A percentile compares a stretch with the other conserved stretches of the same genome.
phyloP scores from a whole-genome alignment of 129 eudicot species.

The Lactuca sativa region DNA sequence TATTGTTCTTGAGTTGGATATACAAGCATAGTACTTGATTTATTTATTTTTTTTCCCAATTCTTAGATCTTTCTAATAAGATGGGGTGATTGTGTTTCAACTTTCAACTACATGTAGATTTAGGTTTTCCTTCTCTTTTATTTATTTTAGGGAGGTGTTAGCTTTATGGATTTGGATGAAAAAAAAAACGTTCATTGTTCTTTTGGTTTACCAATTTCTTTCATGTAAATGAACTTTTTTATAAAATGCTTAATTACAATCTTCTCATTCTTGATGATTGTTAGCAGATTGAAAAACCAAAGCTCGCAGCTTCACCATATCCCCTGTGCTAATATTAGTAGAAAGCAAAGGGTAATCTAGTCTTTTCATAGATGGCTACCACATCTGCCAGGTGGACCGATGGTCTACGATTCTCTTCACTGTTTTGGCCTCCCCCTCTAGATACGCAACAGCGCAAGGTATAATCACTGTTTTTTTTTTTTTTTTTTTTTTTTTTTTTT shows the following conservation, averaged over 20 bases:
- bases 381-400: slow-evolving; percentile 87
- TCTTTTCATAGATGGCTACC: slow-evolving; percentile 51
- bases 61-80: too few relatives aligned
- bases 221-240: neutral
- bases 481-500: neutral
- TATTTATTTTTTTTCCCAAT: neutral
- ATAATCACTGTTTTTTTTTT: too few relatives aligned
- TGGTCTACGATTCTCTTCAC: slow-evolving; percentile 77
- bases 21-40: neutral
- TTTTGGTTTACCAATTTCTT: too few relatives aligned
- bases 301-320: slow-evolving; percentile 29
- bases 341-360: slow-evolving; percentile 16
- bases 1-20: slow-evolving; percentile 3
- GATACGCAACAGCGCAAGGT: slow-evolving; percentile 83
- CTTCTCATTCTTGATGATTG: slow-evolving; percentile 66
- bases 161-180: too few relatives aligned
- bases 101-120: neutral
- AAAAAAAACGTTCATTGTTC: too few relatives aligned
- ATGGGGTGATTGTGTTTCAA: neutral
- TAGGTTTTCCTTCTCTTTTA: neutral
- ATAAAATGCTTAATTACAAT: slow-evolving; percentile 56
- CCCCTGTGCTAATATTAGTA: slow-evolving; percentile 28
- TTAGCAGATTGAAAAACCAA: slow-evolving; percentile 46
- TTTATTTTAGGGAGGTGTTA: neutral
- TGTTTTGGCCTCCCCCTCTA: slow-evolving; percentile 93